Conservation (phyloP, 1,139 yeast species). For the Debaryomyces fabryi region DNA sequence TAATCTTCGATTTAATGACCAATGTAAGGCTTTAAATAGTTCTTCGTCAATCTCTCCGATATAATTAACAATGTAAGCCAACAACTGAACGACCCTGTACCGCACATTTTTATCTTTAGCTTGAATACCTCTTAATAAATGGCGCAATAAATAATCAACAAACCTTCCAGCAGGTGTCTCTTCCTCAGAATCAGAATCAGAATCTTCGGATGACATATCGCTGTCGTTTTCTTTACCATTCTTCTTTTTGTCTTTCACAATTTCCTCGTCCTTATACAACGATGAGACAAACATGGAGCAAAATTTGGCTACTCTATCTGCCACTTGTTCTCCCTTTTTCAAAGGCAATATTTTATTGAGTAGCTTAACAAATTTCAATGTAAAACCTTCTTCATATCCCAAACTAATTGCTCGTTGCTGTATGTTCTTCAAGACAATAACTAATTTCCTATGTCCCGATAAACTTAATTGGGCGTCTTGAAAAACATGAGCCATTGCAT, state of each 20-base stretch:
- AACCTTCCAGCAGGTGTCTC: conserved; percentile 53
- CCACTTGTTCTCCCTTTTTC: conserved; percentile 71
- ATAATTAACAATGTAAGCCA: conserved; percentile 72
- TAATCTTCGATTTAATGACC: conserved; percentile 63
- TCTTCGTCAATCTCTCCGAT: conserved; percentile 79
- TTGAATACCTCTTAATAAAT: conserved; percentile 73
- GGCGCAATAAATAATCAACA: conserved; percentile 63
- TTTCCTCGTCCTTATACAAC: conserved; percentile 42
- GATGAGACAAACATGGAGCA: conserved; percentile 65
- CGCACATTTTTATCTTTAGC: conserved; percentile 79
- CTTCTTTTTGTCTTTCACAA: conserved; percentile 17
- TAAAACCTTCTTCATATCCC: conserved; percentile 60
- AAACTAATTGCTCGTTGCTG: conserved; percentile 58
- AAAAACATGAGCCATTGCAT: conserved; percentile 67
- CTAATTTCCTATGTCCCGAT: conserved; percentile 77
- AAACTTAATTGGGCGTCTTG: conserved; percentile 78
- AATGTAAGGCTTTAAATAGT: conserved; percentile 62
- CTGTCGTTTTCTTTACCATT: conserved; percentile 20
- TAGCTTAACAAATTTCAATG: conserved; percentile 58
- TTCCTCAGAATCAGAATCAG: conserved; percentile 33
- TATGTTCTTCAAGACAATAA: conserved; percentile 61
- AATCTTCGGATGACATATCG: conserved; percentile 18
- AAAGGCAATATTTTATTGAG: conserved; percentile 67
- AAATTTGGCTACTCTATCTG: conserved; percentile 78
- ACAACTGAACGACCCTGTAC: conserved; percentile 75